Evolutionary conservation across 192 early-diverging fungal genomes (phyloP).

Genomic region (Backusella macrospora): DNA sequence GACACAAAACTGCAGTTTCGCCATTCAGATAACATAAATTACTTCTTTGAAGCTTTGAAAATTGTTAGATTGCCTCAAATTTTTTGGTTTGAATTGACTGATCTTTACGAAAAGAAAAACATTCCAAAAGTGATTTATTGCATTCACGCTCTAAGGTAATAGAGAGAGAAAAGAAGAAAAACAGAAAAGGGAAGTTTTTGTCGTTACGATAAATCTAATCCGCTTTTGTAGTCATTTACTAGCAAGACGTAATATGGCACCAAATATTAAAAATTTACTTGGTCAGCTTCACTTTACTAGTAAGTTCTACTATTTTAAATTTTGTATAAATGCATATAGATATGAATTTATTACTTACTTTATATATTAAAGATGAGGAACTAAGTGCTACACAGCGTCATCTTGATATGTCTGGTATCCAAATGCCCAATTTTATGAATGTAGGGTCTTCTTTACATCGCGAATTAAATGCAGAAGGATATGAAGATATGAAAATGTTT

Average conservation of each 20-base stretch:
- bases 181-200: background rate
- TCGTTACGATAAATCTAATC: background rate
- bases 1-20: conserved; percentile 79
- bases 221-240: conserved; percentile 77
- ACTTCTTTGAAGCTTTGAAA: conserved; percentile 81
- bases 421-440: conserved; percentile 90
- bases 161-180: background rate
- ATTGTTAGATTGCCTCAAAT: conserved; percentile 84
- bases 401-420: conserved; percentile 82
- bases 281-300: conserved; percentile 92
- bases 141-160: conserved; percentile 90
- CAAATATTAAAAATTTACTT: conserved; percentile 90
- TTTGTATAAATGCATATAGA: too few relatives aligned
- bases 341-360: background rate
- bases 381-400: conserved; percentile 80
- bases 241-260: conserved; percentile 83
- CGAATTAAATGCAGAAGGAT: conserved; percentile 48
- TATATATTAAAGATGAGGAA: conserved; percentile 56
- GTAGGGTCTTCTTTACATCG: conserved; percentile 71
- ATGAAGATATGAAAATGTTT: conserved; percentile 12
- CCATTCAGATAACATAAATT: conserved; percentile 99
- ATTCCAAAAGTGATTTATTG: conserved; percentile 99
- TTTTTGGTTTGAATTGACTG: conserved; percentile 97
- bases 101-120: conserved; percentile 99
- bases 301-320: conserved; percentile 24